phyloP scores from a whole-genome alignment of 179 eudicot genomes.

The Spinacia oleracea region DNA sequence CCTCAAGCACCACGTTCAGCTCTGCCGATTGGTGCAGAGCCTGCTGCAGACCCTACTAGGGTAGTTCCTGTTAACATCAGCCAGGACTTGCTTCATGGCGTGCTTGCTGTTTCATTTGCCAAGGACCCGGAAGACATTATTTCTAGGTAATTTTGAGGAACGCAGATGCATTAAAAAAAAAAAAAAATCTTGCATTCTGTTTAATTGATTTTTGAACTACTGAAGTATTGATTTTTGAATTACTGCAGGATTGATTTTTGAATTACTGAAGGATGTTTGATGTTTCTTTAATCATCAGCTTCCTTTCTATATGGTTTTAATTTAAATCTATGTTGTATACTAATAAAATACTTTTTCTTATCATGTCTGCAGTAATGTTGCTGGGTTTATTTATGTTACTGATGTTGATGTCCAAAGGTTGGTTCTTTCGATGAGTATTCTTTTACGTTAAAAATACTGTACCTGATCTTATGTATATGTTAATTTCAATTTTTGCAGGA shows the following conservation, averaged over 20 bases:
- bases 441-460: background rate
- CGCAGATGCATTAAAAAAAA: background rate
- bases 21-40: constrained; percentile 95
- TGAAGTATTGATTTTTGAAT: background rate
- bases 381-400: constrained; percentile 82
- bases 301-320: background rate
- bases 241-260: background rate
- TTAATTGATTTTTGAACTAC: background rate
- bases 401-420: constrained; percentile 84
- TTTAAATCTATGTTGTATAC: background rate
- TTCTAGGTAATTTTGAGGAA: constrained; percentile 51
- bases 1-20: constrained; percentile 99
- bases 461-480: constrained; percentile 2
- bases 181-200: background rate
- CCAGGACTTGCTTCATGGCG: constrained; percentile 74
- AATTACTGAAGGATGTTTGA: background rate
- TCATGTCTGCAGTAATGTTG: constrained; percentile 68
- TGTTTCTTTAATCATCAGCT: background rate
- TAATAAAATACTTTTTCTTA: background rate
- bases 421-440: constrained; percentile 11
- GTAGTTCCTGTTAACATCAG: constrained; percentile 68
- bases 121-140: constrained; percentile 83
- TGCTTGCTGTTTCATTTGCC: constrained; percentile 90
- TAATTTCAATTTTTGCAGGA: constrained; percentile 46
- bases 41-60: constrained; percentile 85